Conservation (phyloP, 257 asterid species). For the Petrea volubilis region DNA sequence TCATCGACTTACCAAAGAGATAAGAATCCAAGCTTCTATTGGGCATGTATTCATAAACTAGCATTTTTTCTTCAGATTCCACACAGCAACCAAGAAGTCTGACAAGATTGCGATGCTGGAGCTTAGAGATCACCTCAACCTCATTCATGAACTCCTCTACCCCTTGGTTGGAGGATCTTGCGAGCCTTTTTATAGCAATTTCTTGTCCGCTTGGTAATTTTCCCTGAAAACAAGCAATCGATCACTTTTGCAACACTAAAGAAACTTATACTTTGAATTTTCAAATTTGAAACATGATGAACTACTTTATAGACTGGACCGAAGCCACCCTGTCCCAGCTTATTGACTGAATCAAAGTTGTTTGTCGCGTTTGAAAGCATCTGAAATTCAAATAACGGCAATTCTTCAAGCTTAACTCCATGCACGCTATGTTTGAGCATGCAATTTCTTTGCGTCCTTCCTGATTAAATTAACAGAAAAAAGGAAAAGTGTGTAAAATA, state of each 20-base stretch:
- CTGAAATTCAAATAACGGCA: constrained; percentile 20
- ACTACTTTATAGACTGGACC: constrained; percentile 37
- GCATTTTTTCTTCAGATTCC: constrained; percentile 35
- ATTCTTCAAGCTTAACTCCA: constrained; percentile 23
- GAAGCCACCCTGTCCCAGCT: constrained; percentile 38
- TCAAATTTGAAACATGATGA: background rate
- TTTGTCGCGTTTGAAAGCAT: constrained; percentile 24
- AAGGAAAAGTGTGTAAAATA: background rate
- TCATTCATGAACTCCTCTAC: constrained; percentile 51
- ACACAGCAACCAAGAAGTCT: constrained; percentile 49
- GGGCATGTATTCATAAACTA: constrained; percentile 46
- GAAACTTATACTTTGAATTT: background rate
- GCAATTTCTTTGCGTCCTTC: background rate
- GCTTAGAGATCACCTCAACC: constrained; percentile 40
- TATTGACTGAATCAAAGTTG: constrained; percentile 1
- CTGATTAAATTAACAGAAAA: background rate
- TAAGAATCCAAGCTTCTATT: constrained; percentile 40
- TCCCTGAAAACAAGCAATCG: constrained; percentile 24
- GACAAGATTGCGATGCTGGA: constrained; percentile 49
- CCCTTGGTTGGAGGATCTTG: constrained; percentile 42
- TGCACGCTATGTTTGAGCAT: background rate
- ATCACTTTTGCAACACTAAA: background rate
- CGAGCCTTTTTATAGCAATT: constrained; percentile 49
- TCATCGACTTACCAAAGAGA: constrained; percentile 36
- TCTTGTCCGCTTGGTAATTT: constrained; percentile 31